Base-by-base conservation (phyloP, 176 grass and related monocot genomes). In the Luzula sylvatica region DNA sequence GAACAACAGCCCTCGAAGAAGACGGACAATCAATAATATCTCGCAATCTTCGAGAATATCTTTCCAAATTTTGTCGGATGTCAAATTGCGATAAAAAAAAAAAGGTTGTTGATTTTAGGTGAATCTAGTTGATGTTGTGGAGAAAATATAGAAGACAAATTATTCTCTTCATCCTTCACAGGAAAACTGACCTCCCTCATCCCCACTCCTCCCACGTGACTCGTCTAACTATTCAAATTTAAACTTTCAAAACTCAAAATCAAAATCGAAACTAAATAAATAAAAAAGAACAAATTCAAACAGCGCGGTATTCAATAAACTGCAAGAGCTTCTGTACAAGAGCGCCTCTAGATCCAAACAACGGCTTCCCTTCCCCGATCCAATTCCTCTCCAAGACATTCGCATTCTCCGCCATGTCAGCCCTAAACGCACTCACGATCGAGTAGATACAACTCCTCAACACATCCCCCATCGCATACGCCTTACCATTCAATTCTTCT, bases 301-400 rank as follows among this genome's bases (percentile, higher is more conserved):
- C 81, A 40, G 85, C 81, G 77, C 46, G 26, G 23, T 83, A 90
- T 17, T 83, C 85, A 11, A 87, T 65, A 53, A 98, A 98, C 47
- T 89, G 23, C 50, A 51, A 61, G 50, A 98, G 23, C 75, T 98
- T 98, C 58, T 90, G 86, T 69, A 79, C 72, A 59, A 98, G 83
- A 35, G 86, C 72, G 12, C 75, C 78, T 40, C 50, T 74, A 26
- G 85, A 79, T 52, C 92, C 92, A 63, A 80, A 90, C 32, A 83
- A 27, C 15, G 92, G 81, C 42, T 90, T 98, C 52, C 71, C 81
- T 46, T 86, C 90, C 43, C 50, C 38, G 22, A 98, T 77, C 92
- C 92, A 98, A 58, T 90, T 78, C 72, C 82, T 98, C 57, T 90
- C 81, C 78, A 86, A 74, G 54, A 58, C 65, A 59, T 86, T 90